Percentiles rank a stretch among this genome's conserved stretches.
Conservation (phyloP, 139 green algal genomes). For the Dunaliella primolecta region DNA sequence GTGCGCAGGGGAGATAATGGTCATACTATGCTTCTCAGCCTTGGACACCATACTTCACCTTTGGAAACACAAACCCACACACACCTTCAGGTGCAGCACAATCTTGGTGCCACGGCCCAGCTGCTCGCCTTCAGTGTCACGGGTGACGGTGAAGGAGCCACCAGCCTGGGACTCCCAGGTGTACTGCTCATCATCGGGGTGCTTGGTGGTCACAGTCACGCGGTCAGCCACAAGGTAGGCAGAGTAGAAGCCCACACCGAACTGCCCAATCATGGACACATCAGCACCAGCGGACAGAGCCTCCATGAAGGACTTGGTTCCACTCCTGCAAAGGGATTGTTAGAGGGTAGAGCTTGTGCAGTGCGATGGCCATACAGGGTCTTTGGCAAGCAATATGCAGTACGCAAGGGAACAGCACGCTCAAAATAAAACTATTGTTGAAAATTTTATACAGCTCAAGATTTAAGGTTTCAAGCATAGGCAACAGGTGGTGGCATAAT, state of each 20-base stretch:
- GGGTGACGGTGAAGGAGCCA: constrained; percentile 97
- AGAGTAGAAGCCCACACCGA: constrained; percentile 99
- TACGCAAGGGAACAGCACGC: neutral
- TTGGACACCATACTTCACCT: no score
- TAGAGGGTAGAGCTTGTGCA: neutral
- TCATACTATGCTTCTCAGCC: no score
- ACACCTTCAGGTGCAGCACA: constrained; percentile 88
- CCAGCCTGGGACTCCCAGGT: constrained; percentile 97
- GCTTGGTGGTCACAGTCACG: constrained; percentile 87
- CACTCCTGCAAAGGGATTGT: constrained; percentile 58
- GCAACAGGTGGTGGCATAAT: neutral
- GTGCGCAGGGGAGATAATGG: no score
- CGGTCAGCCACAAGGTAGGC: constrained; percentile 98
- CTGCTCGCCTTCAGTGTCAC: constrained; percentile 73
- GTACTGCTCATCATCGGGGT: constrained; percentile 99
- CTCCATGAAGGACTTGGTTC: constrained; percentile 99
- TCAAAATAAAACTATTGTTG: neutral
- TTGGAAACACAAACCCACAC: constrained; percentile 3
- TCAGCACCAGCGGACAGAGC: constrained; percentile 96
- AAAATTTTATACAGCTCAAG: neutral
- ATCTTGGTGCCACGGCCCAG: constrained; percentile 97
- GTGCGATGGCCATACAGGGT: neutral
- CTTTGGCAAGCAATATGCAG: neutral
- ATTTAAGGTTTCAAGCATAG: neutral
- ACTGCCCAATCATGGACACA: constrained; percentile 99